Base-by-base conservation (phyloP, 495 filamentous ascomycete species). In the Daldinia caldariorum region DNA sequence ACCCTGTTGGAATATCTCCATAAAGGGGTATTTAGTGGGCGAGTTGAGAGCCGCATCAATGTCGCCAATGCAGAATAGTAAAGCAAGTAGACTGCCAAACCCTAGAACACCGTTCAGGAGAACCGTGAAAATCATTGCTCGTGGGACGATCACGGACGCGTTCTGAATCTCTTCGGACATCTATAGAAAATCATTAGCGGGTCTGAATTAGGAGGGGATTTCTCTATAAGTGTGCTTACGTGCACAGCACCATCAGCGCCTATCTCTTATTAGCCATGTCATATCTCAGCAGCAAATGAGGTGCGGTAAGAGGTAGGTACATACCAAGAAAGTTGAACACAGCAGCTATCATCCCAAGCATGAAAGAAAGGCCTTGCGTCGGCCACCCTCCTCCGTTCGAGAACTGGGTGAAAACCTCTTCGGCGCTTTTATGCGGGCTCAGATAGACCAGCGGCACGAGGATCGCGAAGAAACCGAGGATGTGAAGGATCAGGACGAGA, bases 161-260 rank as follows among this genome's bases (percentile, higher is more conserved):
- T 82, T 80, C 2, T 79, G 66, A 39, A 86, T 81, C 66, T 88
- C 86, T 63, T 88, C 86, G 14, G 85, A 77, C 84, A 87, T 87
- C 79, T 86, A 76, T 74, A 37, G 72, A 56, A 56, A 37, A 37
- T 18, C 1, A 9, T 56, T 56, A 56, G 32, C 9, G 16, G 1
- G 13, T 22, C 16, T 6, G 16, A 18, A 12, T 10, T 35, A 35
- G 16, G 4, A 29, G 8, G 29, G 53, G 20, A n/a, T 22, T 56
- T 37, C 10, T 10, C 31, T 1, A 26, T 26, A 37, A 10, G 8
- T 22, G 16, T 12, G 32, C 32, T 56, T 56, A 56, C 53, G 16
- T 56, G 53, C 32, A 56, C 53, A 37, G 53, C 53, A 37, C 53
- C 53, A 20, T 56, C 53, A 3, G 53, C 53, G n/a, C 53, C 53